These are phyloP conservation scores for Gentiana dahurica DNA, from an alignment of 257 asterid genomes.

Conservation along the genomic window DNA sequence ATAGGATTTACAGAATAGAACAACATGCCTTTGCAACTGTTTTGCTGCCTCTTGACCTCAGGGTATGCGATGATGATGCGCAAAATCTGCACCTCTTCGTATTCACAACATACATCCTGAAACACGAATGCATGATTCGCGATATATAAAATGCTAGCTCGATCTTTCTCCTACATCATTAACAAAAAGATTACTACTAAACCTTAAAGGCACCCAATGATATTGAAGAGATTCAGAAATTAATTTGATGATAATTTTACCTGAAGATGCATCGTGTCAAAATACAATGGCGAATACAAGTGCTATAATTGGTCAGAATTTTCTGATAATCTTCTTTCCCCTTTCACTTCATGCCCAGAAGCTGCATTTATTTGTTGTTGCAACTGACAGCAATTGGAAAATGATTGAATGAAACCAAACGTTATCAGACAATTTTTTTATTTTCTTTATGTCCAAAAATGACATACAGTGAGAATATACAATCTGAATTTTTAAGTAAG, in stretches of 20 bases:
- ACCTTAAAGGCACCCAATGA: not conserved
- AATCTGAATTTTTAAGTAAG: not conserved
- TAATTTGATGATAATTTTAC: slow-evolving; percentile 14
- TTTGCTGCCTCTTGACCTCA: no score
- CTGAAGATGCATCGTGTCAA: slow-evolving; percentile 40
- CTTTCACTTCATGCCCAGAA: slow-evolving; percentile 51
- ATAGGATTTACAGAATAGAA: no score
- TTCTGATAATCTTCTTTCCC: slow-evolving; percentile 43
- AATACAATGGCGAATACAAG: slow-evolving; percentile 19
- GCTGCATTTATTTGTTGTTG: slow-evolving; percentile 52
- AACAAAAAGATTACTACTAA: not conserved
- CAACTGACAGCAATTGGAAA: slow-evolving; percentile 44
- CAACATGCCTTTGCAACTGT: no score
- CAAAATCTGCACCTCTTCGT: no score
- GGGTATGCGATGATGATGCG: no score
- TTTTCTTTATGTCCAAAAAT: not conserved
- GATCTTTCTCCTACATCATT: slow-evolving; percentile 3
- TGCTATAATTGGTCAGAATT: slow-evolving; percentile 35
- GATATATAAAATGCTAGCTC: slow-evolving; percentile 1
- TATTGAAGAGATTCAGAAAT: not conserved
- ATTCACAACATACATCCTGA: no score
- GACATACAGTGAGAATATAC: not conserved
- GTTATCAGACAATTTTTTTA: not conserved
- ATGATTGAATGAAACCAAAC: not conserved
- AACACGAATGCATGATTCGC: slow-evolving; percentile 16